Base-by-base conservation (phyloP, 768 basidiomycete species). In the Kwoniella shandongensis region DNA sequence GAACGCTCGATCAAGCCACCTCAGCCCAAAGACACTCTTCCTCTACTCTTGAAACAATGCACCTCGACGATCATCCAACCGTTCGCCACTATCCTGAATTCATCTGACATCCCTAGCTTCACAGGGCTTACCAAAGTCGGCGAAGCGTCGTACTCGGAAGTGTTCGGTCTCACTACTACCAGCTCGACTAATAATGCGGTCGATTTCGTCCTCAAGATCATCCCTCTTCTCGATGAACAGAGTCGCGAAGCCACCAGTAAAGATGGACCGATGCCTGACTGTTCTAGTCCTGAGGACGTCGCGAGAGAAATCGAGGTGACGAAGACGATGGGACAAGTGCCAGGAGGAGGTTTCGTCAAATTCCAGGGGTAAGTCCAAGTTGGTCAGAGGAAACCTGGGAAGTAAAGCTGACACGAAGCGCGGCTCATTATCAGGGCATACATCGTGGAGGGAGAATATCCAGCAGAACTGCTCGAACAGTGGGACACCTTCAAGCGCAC, bases 141-240 rank as follows among this genome's bases (percentile, higher is more conserved):
- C 39, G 96, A 99, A 78, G 96, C 96, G 6, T 90, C 88, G 46
- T 99, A 88, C 76, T 94, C 91, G 0, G 96, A 99, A 72, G 96
- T 99, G 26, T 99, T 90, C 75, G 88, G 57, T 4, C 30, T 58
- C 18, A 25, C 27, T 5, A 27, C 22, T 5, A 30, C 52, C 3
- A 36, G 61, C 22, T 30, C 5, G 18, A 18, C 12, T 11, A 38
- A 35, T 6, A 30, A 25, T 13, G 51, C 44, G 17, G 26, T 44
- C 7, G 54, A 57, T 30, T 35, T 58, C 38, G 70, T 76, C 0
- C 48, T 76, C 49, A 76, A 76, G 51, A 63, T 76, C 39, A 56
- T 76, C 7, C 75, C 75, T 11, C 53, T 76, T 13, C 25, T 53
- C 1, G 27, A 32, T 1, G 49, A 27, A 5, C 20, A 13, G 23